Evolutionary conservation across 164 flowering plant genomes (phyloP).

Genomic region (Liriodendron chinense): DNA sequence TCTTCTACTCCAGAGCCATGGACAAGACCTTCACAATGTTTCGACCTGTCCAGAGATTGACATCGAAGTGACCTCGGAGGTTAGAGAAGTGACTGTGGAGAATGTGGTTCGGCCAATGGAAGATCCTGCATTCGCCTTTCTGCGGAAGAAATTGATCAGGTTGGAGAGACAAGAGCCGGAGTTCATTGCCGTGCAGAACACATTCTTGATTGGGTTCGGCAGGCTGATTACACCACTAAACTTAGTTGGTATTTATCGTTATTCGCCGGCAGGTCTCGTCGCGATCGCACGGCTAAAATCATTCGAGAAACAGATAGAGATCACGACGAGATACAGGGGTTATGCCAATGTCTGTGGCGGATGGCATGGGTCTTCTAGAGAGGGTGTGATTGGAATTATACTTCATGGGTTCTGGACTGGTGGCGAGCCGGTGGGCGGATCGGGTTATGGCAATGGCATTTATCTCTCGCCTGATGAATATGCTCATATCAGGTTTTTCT

Average conservation of each 20-base stretch:
- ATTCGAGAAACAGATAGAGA: conserved; percentile 22
- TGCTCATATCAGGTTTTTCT: conserved; percentile 15
- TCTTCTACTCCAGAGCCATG: too few species aligned
- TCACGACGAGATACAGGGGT: conserved; percentile 21
- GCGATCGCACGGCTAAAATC: conserved; percentile 15
- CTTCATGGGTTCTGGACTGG: conserved; percentile 20
- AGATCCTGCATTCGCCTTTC: neutral
- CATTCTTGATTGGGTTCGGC: conserved; percentile 12
- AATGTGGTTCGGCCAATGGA: conserved; percentile 1
- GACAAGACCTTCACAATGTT: too few species aligned
- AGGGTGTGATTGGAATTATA: conserved; percentile 15
- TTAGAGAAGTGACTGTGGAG: conserved; percentile 11
- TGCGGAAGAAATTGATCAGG: neutral
- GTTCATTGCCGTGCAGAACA: conserved; percentile 9
- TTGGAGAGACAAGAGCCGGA: conserved; percentile 5
- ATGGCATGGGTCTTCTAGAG: conserved; percentile 23
- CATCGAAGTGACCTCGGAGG: neutral
- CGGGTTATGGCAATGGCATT: conserved; percentile 19
- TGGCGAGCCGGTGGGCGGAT: conserved; percentile 1
- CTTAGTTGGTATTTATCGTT: conserved; percentile 14
- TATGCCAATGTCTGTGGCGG: conserved; percentile 24
- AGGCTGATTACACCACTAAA: neutral
- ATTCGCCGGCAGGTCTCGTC: conserved; percentile 8
- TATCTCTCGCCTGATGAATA: conserved; percentile 16
- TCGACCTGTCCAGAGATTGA: too few species aligned